Evolutionary conservation across 2,329 filamentous ascomycete species (phyloP).

Genomic region (Grosmannia clavigera): DNA sequence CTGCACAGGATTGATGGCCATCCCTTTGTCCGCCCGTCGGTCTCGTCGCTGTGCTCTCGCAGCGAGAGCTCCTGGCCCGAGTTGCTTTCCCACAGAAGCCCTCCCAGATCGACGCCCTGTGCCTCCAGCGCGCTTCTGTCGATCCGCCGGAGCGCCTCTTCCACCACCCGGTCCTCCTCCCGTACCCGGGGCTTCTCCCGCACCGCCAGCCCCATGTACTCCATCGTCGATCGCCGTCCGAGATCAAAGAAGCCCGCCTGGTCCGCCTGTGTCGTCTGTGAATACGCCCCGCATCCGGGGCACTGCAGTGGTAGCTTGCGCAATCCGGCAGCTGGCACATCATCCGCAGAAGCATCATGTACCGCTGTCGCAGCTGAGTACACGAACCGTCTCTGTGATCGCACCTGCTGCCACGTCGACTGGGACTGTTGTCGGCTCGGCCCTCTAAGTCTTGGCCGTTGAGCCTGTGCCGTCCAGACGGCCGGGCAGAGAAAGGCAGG

Average conservation of each 20-base stretch:
- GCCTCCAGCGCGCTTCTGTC: slow-evolving; percentile 24
- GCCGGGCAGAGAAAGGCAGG: slow-evolving; percentile 12
- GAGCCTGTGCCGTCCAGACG: not conserved
- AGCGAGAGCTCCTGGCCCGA: no score
- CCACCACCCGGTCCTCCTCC: slow-evolving; percentile 34
- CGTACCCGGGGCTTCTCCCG: slow-evolving; percentile 11
- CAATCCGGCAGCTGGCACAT: not conserved
- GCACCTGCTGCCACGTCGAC: not conserved
- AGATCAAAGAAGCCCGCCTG: slow-evolving; percentile 47
- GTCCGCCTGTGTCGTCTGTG: slow-evolving; percentile 39
- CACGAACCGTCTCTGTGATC: not conserved
- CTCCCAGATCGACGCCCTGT: slow-evolving; percentile 31
- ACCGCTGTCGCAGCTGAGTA: not conserved
- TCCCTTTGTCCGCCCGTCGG: not conserved
- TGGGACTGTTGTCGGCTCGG: not conserved
- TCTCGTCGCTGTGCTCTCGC: not conserved
- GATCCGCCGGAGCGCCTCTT: slow-evolving; percentile 30
- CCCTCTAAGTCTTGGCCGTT: not conserved
- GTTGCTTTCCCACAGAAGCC: slow-evolving; percentile 14
- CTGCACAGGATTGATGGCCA: slow-evolving; percentile 57
- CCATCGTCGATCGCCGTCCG: slow-evolving; percentile 35
- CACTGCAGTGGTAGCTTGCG: slow-evolving; percentile 41
- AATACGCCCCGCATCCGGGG: slow-evolving; percentile 51
- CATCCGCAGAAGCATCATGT: not conserved
- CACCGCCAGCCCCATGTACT: slow-evolving; percentile 29